Conservation (phyloP, 345 rosid genomes). For the Lenwebbia sp. region DNA sequence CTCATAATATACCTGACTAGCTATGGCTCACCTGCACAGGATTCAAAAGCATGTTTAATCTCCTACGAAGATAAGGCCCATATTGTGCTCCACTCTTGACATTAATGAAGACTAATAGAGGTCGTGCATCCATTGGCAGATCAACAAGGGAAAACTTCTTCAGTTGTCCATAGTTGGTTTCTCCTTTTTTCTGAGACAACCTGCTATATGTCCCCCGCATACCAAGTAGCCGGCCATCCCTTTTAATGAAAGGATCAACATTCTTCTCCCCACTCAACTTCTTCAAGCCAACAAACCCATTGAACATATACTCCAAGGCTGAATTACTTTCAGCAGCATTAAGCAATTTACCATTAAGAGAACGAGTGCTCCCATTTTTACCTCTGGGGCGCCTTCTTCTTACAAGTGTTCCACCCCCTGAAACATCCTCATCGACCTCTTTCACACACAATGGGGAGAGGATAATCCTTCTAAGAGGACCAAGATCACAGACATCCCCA, state of each 20-base stretch:
- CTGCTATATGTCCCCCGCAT: slow-evolving; percentile 17
- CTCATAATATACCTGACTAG: not conserved
- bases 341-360: slow-evolving; percentile 24
- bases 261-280: slow-evolving; percentile 33
- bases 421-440: slow-evolving; percentile 18
- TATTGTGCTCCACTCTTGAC: slow-evolving; percentile 78
- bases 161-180: slow-evolving; percentile 8
- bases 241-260: slow-evolving; percentile 17
- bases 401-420: slow-evolving; percentile 19
- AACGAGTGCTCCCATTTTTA: slow-evolving; percentile 16
- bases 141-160: slow-evolving; percentile 38
- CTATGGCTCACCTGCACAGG: slow-evolving; percentile 53
- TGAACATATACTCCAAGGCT: slow-evolving; percentile 13
- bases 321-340: slow-evolving; percentile 24
- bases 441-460: slow-evolving; percentile 57
- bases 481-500: slow-evolving; percentile 56
- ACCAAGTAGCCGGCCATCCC: slow-evolving; percentile 10
- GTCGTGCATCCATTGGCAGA: slow-evolving; percentile 54
- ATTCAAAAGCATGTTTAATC: slow-evolving; percentile 65
- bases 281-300: slow-evolving; percentile 35
- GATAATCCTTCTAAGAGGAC: slow-evolving; percentile 45
- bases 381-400: slow-evolving; percentile 19
- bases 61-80: slow-evolving; percentile 61
- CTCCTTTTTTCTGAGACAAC: slow-evolving; percentile 19
- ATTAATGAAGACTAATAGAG: slow-evolving; percentile 70